phyloP scores from a whole-genome alignment of 352 stramenopile genomes.

The Phytophthora capsici region DNA sequence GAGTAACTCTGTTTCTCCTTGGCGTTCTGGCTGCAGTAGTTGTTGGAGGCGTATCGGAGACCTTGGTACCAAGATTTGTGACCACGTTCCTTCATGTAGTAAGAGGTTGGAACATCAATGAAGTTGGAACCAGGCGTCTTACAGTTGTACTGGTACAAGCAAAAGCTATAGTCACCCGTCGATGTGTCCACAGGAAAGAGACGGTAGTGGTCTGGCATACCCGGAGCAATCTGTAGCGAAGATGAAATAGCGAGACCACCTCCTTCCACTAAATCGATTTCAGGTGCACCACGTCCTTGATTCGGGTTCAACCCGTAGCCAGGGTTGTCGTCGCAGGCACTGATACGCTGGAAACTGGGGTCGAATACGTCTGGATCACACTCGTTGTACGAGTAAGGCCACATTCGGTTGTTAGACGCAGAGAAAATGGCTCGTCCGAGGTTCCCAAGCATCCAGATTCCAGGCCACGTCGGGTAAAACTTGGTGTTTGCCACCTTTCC shows the following conservation, averaged over 20 bases:
- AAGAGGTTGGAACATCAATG: constrained; percentile 45
- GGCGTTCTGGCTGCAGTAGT: constrained; percentile 39
- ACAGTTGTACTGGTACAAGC: constrained; percentile 54
- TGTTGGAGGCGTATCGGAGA: constrained; percentile 59
- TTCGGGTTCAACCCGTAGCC: constrained; percentile 92
- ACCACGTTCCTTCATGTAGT: constrained; percentile 44
- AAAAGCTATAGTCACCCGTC: constrained; percentile 30
- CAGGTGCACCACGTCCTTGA: too few species aligned
- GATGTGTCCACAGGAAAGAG: constrained; percentile 49
- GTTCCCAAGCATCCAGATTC: too few species aligned
- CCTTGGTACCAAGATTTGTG: too few species aligned
- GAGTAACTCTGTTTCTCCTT: constrained; percentile 37
- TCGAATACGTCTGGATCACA: constrained; percentile 68
- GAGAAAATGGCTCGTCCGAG: too few species aligned
- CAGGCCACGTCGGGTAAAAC: constrained; percentile 77
- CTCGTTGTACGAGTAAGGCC: constrained; percentile 94
- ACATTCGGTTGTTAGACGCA: constrained; percentile 93
- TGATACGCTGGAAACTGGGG: constrained; percentile 49
- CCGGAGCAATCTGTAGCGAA: constrained; percentile 87
- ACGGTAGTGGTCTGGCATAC: constrained; percentile 65
- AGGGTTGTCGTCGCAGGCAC: constrained; percentile 85
- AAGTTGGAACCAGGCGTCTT: constrained; percentile 52
- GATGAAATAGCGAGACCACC: constrained; percentile 79
- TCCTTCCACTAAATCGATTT: constrained; percentile 96
- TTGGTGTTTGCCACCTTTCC: constrained; percentile 56